Evolutionary conservation across 176 grass and related monocot species (phyloP), one percentile per base, ranked within the genome.

Genomic region (Zoysia pacifica): DNA sequence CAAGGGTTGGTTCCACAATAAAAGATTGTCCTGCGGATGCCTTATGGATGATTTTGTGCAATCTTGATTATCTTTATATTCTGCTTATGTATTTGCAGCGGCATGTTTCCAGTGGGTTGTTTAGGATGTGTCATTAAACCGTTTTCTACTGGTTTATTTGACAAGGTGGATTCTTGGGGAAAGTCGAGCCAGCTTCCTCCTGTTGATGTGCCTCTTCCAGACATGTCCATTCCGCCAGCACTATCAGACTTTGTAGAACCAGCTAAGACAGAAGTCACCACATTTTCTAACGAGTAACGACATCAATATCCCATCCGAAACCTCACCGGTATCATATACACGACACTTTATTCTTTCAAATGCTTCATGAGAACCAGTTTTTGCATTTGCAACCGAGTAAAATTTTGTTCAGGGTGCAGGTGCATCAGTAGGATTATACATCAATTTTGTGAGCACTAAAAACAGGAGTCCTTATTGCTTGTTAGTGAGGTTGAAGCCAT

Each of bases 241-340:
- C 28, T 87, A 35, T 84, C 88, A 70, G 84, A 90, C 75, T 83
- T 83, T 80, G 75, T 86, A 50, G 84, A 80, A 64, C 88, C 43
- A 59, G 44, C 84, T 44, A 86, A 83, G 64, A 90, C 83, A 70
- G 75, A 86, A 60, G 76, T 90, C 69, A 90, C 84, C 9, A 90
- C 88, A 77, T 84, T 90, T 87, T 76, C 88, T 74, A 90, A 83
- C 83, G 88, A 84, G n/a, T n/a, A n/a, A n/a, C n/a, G n/a, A n/a
- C 72, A 72, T 86, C 75, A 90, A 86, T 47, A 86, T 90, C 39
- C 84, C 88, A 58, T 90, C 84, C 2, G 84, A 86, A 47, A 80
- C 80, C 45, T 86, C 80, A 49, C n/a, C n/a, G n/a, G n/a, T n/a
- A n/a, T n/a, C n/a, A n/a, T n/a, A n/a, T n/a, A n/a, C 69, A 13